These are phyloP conservation scores for Penicillium coprophilum DNA, from an alignment of 495 filamentous ascomycete genomes.

Conservation along the genomic window DNA sequence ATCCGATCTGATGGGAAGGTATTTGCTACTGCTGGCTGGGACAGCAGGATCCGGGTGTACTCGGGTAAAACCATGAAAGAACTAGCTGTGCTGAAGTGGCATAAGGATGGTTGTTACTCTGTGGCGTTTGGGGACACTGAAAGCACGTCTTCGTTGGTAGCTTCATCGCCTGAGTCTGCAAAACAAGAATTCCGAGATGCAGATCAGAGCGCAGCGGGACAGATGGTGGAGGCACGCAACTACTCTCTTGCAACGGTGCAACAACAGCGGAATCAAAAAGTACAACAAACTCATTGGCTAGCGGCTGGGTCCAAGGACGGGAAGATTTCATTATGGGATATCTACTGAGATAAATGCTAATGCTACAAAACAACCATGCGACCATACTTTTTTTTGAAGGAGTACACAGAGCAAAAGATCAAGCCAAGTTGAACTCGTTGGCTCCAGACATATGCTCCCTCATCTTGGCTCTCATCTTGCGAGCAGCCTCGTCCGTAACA, in stretches of 20 bases:
- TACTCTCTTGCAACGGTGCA: slow-evolving; percentile 53
- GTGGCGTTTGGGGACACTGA: slow-evolving; percentile 66
- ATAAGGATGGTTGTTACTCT: slow-evolving; percentile 85
- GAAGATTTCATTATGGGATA: slow-evolving; percentile 94
- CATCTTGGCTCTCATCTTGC: slow-evolving; percentile 80
- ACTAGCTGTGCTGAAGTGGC: slow-evolving; percentile 94
- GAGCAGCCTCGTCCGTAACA: slow-evolving; percentile 62
- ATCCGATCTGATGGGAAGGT: slow-evolving; percentile 80
- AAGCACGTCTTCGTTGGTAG: not conserved
- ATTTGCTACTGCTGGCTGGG: slow-evolving; percentile 94
- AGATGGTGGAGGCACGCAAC: not conserved
- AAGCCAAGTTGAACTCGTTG: slow-evolving; percentile 89
- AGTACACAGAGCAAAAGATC: slow-evolving; percentile 16
- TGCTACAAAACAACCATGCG: slow-evolving; percentile 34
- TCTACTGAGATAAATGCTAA: slow-evolving; percentile 62
- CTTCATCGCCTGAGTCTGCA: slow-evolving; percentile 1
- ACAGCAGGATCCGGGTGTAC: slow-evolving; percentile 77
- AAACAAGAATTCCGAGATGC: not conserved
- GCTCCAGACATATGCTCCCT: slow-evolving; percentile 69
- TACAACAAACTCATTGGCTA: slow-evolving; percentile 79
- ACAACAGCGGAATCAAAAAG: slow-evolving; percentile 61
- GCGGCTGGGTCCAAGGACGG: slow-evolving; percentile 92
- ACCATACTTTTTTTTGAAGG: slow-evolving; percentile 24
- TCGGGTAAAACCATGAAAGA: slow-evolving; percentile 78
- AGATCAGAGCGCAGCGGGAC: not conserved